Conservation (phyloP, 208 protist genomes). For the Acanthamoeba culbertsoni region DNA sequence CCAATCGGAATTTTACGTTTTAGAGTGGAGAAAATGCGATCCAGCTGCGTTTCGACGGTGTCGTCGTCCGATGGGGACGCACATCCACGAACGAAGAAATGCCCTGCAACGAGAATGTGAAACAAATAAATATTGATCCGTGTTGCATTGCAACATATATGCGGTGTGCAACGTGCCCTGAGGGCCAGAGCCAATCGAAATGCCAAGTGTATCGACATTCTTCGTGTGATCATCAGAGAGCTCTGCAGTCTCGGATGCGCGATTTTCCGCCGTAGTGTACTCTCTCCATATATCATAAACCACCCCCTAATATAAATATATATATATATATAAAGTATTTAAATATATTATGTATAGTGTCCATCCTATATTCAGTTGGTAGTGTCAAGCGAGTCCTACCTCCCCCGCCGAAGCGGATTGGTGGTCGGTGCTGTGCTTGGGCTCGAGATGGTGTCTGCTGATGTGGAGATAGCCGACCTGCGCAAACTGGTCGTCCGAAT, state of each 20-base stretch:
- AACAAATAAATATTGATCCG: too few species aligned
- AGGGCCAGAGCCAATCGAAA: background rate
- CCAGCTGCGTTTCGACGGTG: background rate
- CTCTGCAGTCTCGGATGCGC: background rate
- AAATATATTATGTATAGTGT: too few species aligned
- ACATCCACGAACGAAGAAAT: slow-evolving; percentile 6
- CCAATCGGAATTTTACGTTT: background rate
- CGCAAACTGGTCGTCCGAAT: slow-evolving; percentile 72
- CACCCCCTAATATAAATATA: background rate
- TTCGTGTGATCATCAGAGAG: background rate
- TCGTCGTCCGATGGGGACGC: background rate
- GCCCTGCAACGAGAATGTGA: background rate
- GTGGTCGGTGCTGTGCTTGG: background rate
- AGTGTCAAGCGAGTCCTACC: background rate
- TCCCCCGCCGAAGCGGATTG: background rate
- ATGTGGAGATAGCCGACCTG: slow-evolving; percentile 74
- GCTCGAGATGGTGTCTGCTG: slow-evolving; percentile 67
- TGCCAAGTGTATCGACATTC: too few species aligned
- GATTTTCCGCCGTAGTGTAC: background rate
- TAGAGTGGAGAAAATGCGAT: background rate
- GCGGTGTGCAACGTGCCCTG: background rate
- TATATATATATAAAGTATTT: too few species aligned
- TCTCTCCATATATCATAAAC: slow-evolving; percentile 1
- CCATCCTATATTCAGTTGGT: background rate
- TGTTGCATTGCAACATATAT: background rate